Evolutionary conservation across 2,329 filamentous ascomycete genomes (phyloP).

Genomic region (Cytospora chrysosperma): DNA sequence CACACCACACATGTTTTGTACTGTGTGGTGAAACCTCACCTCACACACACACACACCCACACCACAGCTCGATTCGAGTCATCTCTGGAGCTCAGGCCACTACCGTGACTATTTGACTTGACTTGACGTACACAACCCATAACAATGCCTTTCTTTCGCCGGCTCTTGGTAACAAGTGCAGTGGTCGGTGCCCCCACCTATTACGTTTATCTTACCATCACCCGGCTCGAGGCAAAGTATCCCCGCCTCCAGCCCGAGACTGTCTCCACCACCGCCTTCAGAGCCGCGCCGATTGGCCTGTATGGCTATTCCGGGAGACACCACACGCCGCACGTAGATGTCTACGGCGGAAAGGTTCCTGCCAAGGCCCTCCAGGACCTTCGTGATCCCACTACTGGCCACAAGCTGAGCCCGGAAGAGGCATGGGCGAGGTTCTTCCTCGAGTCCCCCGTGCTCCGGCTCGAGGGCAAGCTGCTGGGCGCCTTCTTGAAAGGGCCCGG

Average conservation of each 20-base stretch:
- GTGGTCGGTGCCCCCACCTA: constrained; percentile 13
- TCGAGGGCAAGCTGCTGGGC: constrained; percentile 14
- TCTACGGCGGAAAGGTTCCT: constrained; percentile 7
- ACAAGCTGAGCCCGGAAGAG: constrained; percentile 7
- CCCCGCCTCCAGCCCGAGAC: constrained; percentile 15
- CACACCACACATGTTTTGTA: no score
- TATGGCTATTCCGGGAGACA: neutral
- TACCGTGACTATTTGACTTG: neutral
- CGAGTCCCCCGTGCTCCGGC: constrained; percentile 12
- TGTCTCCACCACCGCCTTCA: neutral
- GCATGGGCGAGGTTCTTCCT: constrained; percentile 15
- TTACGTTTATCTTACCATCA: constrained; percentile 1
- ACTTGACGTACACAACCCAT: neutral
- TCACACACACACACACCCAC: neutral
- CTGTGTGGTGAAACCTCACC: neutral
- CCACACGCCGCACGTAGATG: constrained; percentile 13
- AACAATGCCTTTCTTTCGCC: constrained; percentile 9
- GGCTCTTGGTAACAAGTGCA: neutral
- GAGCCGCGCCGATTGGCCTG: neutral
- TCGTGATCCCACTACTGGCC: neutral
- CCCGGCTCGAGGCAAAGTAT: constrained; percentile 10
- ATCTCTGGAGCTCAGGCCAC: neutral
- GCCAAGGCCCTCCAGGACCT: neutral
- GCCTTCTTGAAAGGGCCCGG: neutral
- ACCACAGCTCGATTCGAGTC: no score